phyloP scores from a whole-genome alignment of 2,329 filamentous ascomycete genomes.

The Ascochyta clinopodiicola region DNA sequence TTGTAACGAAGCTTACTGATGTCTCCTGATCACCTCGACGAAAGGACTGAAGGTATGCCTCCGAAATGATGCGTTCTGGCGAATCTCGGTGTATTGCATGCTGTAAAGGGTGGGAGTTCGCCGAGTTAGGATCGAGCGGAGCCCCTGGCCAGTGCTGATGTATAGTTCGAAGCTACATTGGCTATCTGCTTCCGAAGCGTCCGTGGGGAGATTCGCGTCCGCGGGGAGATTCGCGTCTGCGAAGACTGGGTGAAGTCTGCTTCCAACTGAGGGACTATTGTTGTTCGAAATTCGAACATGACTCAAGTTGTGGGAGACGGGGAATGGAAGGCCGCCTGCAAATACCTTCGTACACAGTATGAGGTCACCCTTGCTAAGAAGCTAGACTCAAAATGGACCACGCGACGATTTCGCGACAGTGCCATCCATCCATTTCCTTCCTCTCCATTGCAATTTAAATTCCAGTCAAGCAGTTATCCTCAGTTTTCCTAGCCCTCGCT shows the following conservation, averaged over 20 bases:
- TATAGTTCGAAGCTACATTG: neutral
- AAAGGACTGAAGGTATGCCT: neutral
- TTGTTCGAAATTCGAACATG: neutral
- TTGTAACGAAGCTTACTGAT: neutral
- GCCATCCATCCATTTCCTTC: neutral
- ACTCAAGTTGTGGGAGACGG: neutral
- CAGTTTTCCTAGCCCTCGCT: constrained; percentile 51
- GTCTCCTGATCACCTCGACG: neutral
- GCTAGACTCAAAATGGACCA: neutral
- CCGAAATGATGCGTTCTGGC: neutral
- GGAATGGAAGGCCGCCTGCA: too few relatives aligned
- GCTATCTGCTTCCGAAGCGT: constrained; percentile 3
- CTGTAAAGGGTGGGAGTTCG: too few relatives aligned
- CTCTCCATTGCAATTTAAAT: neutral
- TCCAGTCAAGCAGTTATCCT: constrained; percentile 8
- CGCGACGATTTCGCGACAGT: neutral
- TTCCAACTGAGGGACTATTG: too few relatives aligned
- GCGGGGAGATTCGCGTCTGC: neutral
- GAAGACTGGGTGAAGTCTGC: neutral
- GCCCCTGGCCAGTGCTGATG: neutral
- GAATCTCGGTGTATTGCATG: neutral
- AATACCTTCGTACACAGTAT: neutral
- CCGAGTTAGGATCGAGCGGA: constrained; percentile 1
- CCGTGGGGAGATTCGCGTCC: neutral
- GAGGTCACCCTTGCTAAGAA: neutral